Conservation (phyloP, 208 protist species). For the Leptomonas seymouri region DNA sequence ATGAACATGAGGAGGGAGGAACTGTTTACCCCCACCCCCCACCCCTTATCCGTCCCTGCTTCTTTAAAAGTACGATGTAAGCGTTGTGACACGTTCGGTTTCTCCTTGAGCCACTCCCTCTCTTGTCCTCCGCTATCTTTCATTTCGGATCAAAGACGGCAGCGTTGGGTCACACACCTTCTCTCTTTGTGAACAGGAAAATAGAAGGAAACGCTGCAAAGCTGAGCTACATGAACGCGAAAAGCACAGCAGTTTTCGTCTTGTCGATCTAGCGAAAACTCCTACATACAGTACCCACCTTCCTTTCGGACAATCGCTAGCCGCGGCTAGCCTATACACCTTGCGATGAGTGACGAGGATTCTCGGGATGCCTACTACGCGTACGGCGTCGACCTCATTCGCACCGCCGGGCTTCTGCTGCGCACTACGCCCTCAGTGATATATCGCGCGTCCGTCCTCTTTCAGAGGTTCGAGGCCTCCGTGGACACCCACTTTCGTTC, state of each 20-base stretch:
- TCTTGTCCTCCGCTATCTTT: neutral
- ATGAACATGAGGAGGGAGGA: no score
- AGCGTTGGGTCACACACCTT: neutral
- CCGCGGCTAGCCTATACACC: neutral
- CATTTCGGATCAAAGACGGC: neutral
- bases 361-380: slow-evolving; percentile 49
- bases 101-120: no score
- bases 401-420: slow-evolving; percentile 62
- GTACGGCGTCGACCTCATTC: slow-evolving; percentile 83
- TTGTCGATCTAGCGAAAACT: neutral
- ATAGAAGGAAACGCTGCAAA: no score
- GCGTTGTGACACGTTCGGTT: no score
- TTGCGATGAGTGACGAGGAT: slow-evolving; percentile 29
- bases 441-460: slow-evolving; percentile 72
- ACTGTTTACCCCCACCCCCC: no score
- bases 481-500: slow-evolving; percentile 44
- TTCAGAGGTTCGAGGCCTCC: slow-evolving; percentile 74
- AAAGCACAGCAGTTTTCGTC: no score
- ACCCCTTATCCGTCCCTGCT: no score
- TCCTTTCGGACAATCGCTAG: no score
- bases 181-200: neutral
- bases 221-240: no score
- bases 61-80: no score
- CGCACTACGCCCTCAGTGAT: slow-evolving; percentile 67
- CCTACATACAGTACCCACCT: no score